phyloP scores from a whole-genome alignment of 805 yeast genomes.

The Starmerella apis region DNA sequence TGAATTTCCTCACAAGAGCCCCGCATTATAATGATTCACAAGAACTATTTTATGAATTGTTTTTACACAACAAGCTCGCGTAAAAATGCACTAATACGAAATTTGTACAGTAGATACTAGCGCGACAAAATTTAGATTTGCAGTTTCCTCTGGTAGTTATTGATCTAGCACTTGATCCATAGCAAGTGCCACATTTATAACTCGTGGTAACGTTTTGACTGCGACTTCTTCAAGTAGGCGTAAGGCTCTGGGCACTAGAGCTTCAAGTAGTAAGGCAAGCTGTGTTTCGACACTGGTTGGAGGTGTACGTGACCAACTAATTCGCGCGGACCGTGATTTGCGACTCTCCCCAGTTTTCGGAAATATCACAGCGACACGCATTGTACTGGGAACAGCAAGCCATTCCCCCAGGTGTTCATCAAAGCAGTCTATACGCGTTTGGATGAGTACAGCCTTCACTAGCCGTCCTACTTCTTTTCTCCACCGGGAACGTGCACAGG shows the following conservation, averaged over 20 bases:
- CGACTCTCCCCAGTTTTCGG: not conserved
- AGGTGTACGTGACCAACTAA: not conserved
- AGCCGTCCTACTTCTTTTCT: constrained; percentile 16
- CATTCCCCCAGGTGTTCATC: constrained; percentile 20
- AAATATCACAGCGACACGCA: not conserved
- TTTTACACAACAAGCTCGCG: too few relatives aligned
- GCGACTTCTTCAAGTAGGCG: constrained; percentile 5
- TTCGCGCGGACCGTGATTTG: constrained; percentile 1
- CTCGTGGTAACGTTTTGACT: constrained; percentile 6
- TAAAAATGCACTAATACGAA: too few relatives aligned
- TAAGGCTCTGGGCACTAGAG: not conserved
- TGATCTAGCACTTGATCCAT: not conserved
- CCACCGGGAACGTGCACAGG: constrained; percentile 9
- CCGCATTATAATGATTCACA: too few relatives aligned
- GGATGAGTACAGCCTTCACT: constrained; percentile 21
- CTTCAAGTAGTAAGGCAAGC: not conserved
- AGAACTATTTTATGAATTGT: too few relatives aligned
- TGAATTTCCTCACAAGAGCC: too few relatives aligned
- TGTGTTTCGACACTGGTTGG: not conserved
- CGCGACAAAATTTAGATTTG: too few relatives aligned
- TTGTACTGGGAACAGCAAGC: constrained; percentile 19
- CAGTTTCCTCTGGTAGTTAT: not conserved
- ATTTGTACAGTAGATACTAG: too few relatives aligned
- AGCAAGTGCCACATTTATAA: constrained; percentile 10
- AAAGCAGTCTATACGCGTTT: constrained; percentile 24